These are phyloP conservation scores for Kwoniella botswanensis DNA, from an alignment of 768 basidiomycete species.

Conservation along the genomic window DNA sequence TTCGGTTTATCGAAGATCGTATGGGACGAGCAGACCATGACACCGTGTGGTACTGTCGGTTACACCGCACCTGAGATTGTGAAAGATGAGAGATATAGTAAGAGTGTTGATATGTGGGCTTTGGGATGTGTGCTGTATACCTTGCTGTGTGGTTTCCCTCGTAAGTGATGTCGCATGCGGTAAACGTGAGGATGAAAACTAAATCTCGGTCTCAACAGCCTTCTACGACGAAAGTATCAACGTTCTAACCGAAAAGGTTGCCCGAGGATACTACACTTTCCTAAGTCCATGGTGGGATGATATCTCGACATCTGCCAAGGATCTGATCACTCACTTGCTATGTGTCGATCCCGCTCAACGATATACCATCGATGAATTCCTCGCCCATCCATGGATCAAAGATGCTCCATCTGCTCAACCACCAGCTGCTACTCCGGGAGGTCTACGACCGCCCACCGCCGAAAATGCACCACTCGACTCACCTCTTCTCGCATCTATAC, in stretches of 20 bases:
- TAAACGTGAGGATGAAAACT: background rate
- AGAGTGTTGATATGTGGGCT: constrained; percentile 99
- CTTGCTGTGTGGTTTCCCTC: constrained; percentile 84
- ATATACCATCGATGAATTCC: constrained; percentile 97
- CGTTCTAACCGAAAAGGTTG: constrained; percentile 97
- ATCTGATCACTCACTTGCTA: constrained; percentile 89
- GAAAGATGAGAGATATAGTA: constrained; percentile 75
- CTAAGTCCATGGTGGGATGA: constrained; percentile 99
- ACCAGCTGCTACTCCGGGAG: constrained; percentile 65
- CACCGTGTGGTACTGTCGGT: constrained; percentile 98
- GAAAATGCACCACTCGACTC: constrained; percentile 74
- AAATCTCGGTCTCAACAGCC: constrained; percentile 62
- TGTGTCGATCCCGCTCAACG: constrained; percentile 94
- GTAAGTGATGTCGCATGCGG: constrained; percentile 39
- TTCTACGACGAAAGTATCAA: constrained; percentile 99
- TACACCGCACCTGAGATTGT: constrained; percentile 99
- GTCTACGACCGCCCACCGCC: constrained; percentile 49
- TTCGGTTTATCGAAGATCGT: constrained; percentile 97
- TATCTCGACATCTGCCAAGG: constrained; percentile 84
- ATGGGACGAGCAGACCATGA: constrained; percentile 99
- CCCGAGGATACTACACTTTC: constrained; percentile 96
- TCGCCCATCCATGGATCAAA: constrained; percentile 94
- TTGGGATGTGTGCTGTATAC: constrained; percentile 99
- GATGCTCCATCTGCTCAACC: constrained; percentile 58
- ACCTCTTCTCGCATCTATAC: constrained; percentile 79